Evolutionary conservation across 352 stramenopile species (phyloP).

Genomic region (Pythium myriotylum): DNA sequence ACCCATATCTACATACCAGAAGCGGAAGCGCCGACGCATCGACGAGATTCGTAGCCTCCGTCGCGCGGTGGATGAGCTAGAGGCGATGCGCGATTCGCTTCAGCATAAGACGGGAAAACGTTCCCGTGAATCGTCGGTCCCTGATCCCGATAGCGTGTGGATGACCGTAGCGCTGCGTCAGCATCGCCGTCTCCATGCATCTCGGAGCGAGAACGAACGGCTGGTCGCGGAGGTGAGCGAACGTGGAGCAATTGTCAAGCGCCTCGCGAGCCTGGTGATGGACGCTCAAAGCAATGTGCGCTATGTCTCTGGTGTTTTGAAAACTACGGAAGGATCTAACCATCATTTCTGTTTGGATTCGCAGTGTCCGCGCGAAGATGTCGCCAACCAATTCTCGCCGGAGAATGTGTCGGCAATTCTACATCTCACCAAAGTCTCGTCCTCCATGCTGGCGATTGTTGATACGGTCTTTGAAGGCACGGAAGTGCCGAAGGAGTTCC

Average conservation of each 20-base stretch:
- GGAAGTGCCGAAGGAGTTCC: too few species aligned
- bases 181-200: neutral
- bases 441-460: too few species aligned
- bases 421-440: too few species aligned
- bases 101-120: neutral
- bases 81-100: neutral
- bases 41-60: neutral
- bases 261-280: neutral
- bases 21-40: neutral
- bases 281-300: neutral
- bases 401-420: too few species aligned
- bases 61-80: neutral
- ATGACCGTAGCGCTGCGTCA: neutral
- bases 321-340: too few species aligned
- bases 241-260: neutral
- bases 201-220: neutral
- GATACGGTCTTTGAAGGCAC: too few species aligned
- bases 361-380: too few species aligned
- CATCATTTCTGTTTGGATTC: too few species aligned
- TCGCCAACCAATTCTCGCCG: too few species aligned
- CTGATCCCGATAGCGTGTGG: neutral
- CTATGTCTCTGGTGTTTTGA: too few species aligned
- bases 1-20: too few species aligned
- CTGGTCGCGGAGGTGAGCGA: neutral
- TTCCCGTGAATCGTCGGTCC: too few species aligned